A percentile compares a stretch with the other conserved stretches of the same genome.
phyloP scores from a whole-genome alignment of 225 moss, liverwort and hornwort genomes.

The Ulota crispa region DNA sequence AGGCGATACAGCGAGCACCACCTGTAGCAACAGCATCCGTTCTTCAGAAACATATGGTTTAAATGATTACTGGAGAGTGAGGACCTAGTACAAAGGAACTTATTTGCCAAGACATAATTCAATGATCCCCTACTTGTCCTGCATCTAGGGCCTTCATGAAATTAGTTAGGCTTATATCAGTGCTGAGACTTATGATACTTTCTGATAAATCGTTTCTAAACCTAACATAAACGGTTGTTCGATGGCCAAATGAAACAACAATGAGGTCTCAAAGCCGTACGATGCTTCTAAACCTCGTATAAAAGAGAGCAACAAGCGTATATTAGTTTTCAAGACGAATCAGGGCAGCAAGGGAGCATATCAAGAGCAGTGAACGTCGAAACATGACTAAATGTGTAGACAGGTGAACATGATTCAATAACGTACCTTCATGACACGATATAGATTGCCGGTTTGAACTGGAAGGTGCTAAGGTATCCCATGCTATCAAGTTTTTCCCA shows the following conservation, averaged over 20 bases:
- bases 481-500: constrained; percentile 66
- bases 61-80: constrained; percentile 4
- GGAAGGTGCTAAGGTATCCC: constrained; percentile 66
- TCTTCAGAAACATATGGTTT: constrained; percentile 18
- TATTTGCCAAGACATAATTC: constrained; percentile 2
- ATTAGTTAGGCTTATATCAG: not conserved
- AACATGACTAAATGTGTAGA: constrained; percentile 1
- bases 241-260: constrained; percentile 4
- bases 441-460: constrained; percentile 66
- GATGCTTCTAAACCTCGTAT: not conserved
- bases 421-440: constrained; percentile 63
- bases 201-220: not conserved
- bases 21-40: constrained; percentile 40
- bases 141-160: not conserved
- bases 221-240: not conserved
- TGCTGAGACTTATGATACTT: not conserved
- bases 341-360: constrained; percentile 1
- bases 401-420: not conserved
- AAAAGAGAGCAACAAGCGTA: not conserved
- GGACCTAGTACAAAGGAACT: not conserved
- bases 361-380: not conserved
- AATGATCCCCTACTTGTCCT: not conserved
- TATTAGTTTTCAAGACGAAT: not conserved
- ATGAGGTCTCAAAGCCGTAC: not conserved
- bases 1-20: constrained; percentile 61